phyloP scores from a whole-genome alignment of 2,329 filamentous ascomycete genomes.

The Claviceps lovelessii region DNA sequence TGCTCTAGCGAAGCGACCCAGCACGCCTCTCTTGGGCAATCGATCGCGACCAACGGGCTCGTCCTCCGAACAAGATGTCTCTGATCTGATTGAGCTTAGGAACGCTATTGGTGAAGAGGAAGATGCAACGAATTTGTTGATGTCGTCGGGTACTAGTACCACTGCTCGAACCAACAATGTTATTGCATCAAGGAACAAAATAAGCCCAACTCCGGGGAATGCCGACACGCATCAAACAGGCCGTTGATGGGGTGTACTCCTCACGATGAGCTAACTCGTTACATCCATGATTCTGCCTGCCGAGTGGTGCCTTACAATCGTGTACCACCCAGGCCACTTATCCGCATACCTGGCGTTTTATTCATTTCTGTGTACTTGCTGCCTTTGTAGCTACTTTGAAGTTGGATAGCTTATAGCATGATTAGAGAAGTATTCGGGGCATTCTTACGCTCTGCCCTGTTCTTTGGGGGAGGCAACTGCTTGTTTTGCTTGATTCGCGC shows the following conservation, averaged over 20 bases:
- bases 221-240: constrained; percentile 24
- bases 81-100: constrained; percentile 59
- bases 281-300: neutral
- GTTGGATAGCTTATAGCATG: neutral
- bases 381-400: neutral
- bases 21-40: constrained; percentile 32
- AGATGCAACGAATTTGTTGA: constrained; percentile 16
- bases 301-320: neutral
- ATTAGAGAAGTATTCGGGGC: neutral
- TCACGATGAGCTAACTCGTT: neutral
- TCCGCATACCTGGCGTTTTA: neutral
- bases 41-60: constrained; percentile 19
- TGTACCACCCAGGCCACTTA: neutral
- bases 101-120: constrained; percentile 46
- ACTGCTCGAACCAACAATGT: constrained; percentile 22
- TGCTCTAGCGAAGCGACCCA: constrained; percentile 51
- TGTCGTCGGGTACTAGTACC: constrained; percentile 21
- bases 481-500: neutral
- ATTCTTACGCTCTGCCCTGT: neutral
- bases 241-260: constrained; percentile 14
- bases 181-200: constrained; percentile 24
- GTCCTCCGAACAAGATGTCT: constrained; percentile 20
- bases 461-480: neutral
- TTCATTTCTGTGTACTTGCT: neutral
- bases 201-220: constrained; percentile 9